Conservation (phyloP, 352 stramenopile genomes). For the Stramenopiles sp. region DNA sequence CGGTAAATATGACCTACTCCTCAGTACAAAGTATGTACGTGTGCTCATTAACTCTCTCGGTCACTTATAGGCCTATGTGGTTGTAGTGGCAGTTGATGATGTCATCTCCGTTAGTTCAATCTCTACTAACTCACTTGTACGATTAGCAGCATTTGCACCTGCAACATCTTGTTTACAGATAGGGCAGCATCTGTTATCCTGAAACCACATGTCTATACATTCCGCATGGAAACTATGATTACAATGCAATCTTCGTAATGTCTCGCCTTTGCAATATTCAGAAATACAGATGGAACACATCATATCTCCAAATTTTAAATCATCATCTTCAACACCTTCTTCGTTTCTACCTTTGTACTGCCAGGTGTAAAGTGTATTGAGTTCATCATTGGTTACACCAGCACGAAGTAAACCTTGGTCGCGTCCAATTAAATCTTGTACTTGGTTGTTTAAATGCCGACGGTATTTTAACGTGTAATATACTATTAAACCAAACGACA, state of each 20-base stretch:
- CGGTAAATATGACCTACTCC: too few relatives aligned
- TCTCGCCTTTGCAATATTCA: background rate
- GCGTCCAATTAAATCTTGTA: background rate
- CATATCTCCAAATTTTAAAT: background rate
- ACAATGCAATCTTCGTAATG: background rate
- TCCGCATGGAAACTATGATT: background rate
- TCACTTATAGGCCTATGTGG: too few relatives aligned
- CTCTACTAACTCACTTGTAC: background rate
- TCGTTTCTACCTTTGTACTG: background rate
- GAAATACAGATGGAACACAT: conserved; percentile 3
- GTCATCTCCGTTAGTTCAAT: background rate
- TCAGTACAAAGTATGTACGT: too few relatives aligned
- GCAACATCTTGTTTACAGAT: conserved; percentile 1
- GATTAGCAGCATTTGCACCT: background rate
- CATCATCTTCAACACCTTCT: background rate
- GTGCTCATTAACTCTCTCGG: too few relatives aligned
- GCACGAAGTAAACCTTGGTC: background rate
- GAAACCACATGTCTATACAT: conserved; percentile 7
- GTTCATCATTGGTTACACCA: background rate
- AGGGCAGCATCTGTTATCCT: background rate
- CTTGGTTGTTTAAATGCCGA: background rate
- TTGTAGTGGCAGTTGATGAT: too few relatives aligned
- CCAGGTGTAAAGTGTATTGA: background rate
- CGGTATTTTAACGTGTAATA: background rate
- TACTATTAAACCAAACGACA: background rate